Evolutionary conservation across 495 filamentous ascomycete species (phyloP).

Genomic region (Aspergillus carlsbadensis): DNA sequence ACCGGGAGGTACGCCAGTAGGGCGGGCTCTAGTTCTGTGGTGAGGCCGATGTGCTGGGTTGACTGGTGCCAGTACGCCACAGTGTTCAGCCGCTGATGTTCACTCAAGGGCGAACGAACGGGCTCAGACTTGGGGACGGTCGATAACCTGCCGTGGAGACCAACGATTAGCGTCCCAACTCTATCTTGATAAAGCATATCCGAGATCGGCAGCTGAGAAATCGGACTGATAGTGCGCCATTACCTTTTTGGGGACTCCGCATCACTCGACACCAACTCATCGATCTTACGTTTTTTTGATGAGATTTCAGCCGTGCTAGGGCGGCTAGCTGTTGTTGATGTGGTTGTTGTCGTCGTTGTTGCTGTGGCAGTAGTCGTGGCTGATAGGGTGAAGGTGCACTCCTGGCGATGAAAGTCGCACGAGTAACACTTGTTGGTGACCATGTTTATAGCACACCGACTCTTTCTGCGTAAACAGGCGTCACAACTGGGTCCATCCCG

Average conservation of each 20-base stretch:
- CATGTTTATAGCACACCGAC: constrained; percentile 83
- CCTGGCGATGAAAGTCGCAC: constrained; percentile 54
- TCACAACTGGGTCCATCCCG: constrained; percentile 63
- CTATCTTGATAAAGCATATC: constrained; percentile 18
- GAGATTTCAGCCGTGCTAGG: constrained; percentile 51
- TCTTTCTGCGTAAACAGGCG: constrained; percentile 81
- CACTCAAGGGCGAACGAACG: constrained; percentile 23
- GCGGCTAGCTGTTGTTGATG: constrained; percentile 3
- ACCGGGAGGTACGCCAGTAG: constrained; percentile 47
- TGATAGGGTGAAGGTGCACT: constrained; percentile 49
- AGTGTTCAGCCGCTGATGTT: constrained; percentile 31
- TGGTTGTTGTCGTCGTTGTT: background rate
- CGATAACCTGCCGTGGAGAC: constrained; percentile 24
- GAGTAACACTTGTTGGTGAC: constrained; percentile 53
- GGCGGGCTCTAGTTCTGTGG: constrained; percentile 52
- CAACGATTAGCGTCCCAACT: constrained; percentile 17
- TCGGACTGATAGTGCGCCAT: background rate
- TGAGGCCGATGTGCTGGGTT: constrained; percentile 53
- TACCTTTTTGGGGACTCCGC: constrained; percentile 47
- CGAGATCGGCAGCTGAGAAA: constrained; percentile 21
- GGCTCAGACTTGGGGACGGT: constrained; percentile 28
- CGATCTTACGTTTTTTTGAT: constrained; percentile 70
- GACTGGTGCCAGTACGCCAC: constrained; percentile 44
- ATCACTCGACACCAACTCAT: constrained; percentile 34
- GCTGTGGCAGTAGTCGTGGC: constrained; percentile 14